A percentile compares a stretch with the other conserved stretches of the same genome.
These are phyloP conservation scores for Pouteria campechiana DNA, from an alignment of 179 eudicot genomes.

Conservation along the genomic window DNA sequence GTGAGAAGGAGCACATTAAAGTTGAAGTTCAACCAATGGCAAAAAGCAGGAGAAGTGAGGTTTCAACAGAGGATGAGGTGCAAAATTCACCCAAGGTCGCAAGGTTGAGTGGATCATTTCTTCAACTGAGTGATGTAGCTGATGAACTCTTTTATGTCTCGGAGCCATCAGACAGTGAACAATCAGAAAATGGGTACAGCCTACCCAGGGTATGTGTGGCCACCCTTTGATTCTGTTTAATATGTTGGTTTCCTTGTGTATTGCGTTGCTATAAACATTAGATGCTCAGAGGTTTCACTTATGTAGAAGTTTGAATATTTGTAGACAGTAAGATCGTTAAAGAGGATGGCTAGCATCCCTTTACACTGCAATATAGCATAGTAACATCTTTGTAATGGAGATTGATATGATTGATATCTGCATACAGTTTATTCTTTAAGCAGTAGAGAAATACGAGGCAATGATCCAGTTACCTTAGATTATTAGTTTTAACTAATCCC, in stretches of 20 bases:
- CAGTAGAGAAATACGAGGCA: too few species aligned
- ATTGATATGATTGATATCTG: too few species aligned
- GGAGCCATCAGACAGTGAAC: conserved; percentile 49
- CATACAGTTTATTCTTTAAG: too few species aligned
- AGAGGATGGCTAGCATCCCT: conserved; percentile 5
- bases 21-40: conserved; percentile 20
- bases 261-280: too few species aligned
- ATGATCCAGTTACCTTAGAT: too few species aligned
- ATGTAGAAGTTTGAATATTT: conserved; percentile 6
- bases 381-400: conserved; percentile 13
- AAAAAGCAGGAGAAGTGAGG: conserved; percentile 12
- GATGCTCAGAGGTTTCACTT: too few species aligned
- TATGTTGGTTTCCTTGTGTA: too few species aligned
- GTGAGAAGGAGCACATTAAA: conserved; percentile 5
- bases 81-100: conserved; percentile 28
- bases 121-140: conserved; percentile 37
- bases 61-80: conserved; percentile 21
- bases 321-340: conserved; percentile 3
- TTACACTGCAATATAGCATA: too few species aligned
- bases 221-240: too few species aligned
- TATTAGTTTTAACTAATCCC: too few species aligned
- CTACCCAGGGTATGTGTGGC: too few species aligned
- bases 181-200: conserved; percentile 26
- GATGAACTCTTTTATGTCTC: conserved; percentile 69
- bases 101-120: too few species aligned